Conservation (phyloP, 2,329 filamentous ascomycete genomes). For the Ophiosphaerella korrae region DNA sequence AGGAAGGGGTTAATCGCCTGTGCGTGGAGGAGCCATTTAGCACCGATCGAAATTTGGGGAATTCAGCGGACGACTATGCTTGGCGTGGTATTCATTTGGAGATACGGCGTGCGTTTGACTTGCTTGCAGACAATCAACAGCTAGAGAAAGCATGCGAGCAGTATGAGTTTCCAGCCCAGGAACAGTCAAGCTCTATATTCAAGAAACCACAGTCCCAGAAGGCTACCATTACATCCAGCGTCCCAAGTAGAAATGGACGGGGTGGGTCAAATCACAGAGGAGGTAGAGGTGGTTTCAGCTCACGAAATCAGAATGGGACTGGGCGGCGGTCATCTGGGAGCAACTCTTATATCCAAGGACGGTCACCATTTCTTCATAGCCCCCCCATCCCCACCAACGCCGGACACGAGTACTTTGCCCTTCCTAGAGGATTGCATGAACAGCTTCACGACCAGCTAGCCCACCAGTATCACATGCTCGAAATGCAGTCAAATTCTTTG, state of each 20-base stretch:
- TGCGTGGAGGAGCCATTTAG: constrained; percentile 99
- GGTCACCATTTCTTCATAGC: constrained; percentile 48
- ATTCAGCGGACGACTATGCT: constrained; percentile 93
- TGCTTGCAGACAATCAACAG: constrained; percentile 74
- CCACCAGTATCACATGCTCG: constrained; percentile 55
- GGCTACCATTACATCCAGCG: constrained; percentile 58
- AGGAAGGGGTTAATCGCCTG: constrained; percentile 69
- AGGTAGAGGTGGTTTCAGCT: constrained; percentile 52
- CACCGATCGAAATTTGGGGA: constrained; percentile 83
- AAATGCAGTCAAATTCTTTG: constrained; percentile 48
- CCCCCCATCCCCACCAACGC: constrained; percentile 47
- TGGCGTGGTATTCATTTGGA: constrained; percentile 91
- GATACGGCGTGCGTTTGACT: constrained; percentile 83
- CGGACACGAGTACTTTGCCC: constrained; percentile 52
- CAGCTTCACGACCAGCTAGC: constrained; percentile 55
- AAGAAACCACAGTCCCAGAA: constrained; percentile 60
- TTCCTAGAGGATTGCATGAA: constrained; percentile 47
- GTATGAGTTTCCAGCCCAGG: constrained; percentile 79
- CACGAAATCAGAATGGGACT: constrained; percentile 52
- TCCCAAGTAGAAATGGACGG: constrained; percentile 56
- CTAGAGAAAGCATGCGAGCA: constrained; percentile 84
- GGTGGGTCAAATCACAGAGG: constrained; percentile 53
- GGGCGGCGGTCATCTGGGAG: constrained; percentile 63
- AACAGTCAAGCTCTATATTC: constrained; percentile 66
- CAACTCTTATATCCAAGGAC: constrained; percentile 52